phyloP scores from a whole-genome alignment of 495 filamentous ascomycete species.

The Oleoguttula mirabilis region DNA sequence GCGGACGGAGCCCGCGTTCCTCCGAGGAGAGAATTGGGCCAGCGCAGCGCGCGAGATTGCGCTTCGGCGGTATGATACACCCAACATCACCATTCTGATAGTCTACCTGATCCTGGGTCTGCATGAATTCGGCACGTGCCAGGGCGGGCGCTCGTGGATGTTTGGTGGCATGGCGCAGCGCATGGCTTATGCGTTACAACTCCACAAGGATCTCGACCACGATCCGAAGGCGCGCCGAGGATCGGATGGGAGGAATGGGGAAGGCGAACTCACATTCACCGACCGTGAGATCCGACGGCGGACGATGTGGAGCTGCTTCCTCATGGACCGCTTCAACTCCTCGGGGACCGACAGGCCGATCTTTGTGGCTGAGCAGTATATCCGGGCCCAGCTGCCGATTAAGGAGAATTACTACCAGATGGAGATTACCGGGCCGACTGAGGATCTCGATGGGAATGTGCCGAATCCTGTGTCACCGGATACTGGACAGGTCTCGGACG shows the following conservation, averaged over 20 bases:
- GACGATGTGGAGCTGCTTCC: slow-evolving; percentile 95
- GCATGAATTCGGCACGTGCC: slow-evolving; percentile 94
- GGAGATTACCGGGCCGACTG: slow-evolving; percentile 80
- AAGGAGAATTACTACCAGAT: slow-evolving; percentile 82
- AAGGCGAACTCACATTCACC: slow-evolving; percentile 63
- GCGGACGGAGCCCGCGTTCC: slow-evolving; percentile 68
- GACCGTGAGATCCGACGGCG: slow-evolving; percentile 85
- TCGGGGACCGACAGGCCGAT: slow-evolving; percentile 88
- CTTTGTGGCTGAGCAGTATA: slow-evolving; percentile 77
- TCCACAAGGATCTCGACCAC: slow-evolving; percentile 86
- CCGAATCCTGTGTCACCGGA: slow-evolving; percentile 52
- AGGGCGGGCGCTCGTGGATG: slow-evolving; percentile 87
- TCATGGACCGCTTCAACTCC: slow-evolving; percentile 96
- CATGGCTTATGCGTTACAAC: slow-evolving; percentile 91
- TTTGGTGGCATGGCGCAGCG: slow-evolving; percentile 86
- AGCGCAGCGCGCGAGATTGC: slow-evolving; percentile 72
- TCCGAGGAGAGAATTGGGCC: slow-evolving; percentile 86
- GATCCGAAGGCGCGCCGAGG: slow-evolving; percentile 46
- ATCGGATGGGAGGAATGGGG: slow-evolving; percentile 40
- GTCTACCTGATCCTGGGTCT: slow-evolving; percentile 77
- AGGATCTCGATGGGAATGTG: slow-evolving; percentile 65
- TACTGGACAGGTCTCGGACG: slow-evolving; percentile 50
- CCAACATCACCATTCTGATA: slow-evolving; percentile 89
- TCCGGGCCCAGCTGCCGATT: slow-evolving; percentile 83
- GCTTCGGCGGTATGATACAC: slow-evolving; percentile 76